Base-by-base conservation (phyloP, 495 filamentous ascomycete species). In the Staphylotrichum tortipilum region DNA sequence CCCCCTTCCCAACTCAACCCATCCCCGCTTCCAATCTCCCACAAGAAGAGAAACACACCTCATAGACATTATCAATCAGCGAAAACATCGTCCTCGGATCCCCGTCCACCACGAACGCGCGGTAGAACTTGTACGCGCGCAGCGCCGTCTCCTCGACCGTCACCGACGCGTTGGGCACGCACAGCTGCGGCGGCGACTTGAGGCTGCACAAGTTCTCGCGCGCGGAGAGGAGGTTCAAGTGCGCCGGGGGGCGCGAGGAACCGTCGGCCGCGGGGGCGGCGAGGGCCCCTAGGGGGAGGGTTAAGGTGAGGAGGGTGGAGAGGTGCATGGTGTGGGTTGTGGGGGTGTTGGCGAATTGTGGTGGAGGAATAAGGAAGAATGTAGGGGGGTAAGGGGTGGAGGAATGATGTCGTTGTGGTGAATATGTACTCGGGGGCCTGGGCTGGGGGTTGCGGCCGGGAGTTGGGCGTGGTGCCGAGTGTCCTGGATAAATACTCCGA, bases 81-180 rank as follows among this genome's bases (percentile, higher is more conserved):
- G 71, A 72, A 47, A 74, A 74, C 71, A 74, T 74, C 39, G 58
- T 70, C 44, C 62, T 60, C 5, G 71, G 69, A 36, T 72, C 67
- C 8, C 69, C 71, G 38, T 74, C 71, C 5, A 70, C 67, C 3
- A 74, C 66, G 37, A 74, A 74, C 1, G 69, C 69, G 40, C 71
- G 71, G 44, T 74, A 74, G 57, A 74, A 74, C 39, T 74, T 58
- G 55, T 74, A 74, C 15, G 71, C 71, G 38, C 69, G 54, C 47
- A 56, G 52, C 0, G 69, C 71, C 35, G 69, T 72, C 62, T 74
- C 69, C 46, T 71, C 71, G 22, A 69, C 59, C 10, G 67, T 67
- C n/a, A 71, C 52, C 10, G 63, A 55, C 5, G 59, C 22, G 44
- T 71, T 55, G 14, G 71, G 67, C 30, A 60, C 39, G 58, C 71